Conservation (phyloP, 768 basidiomycete genomes). For the Agrocybe praecox region DNA sequence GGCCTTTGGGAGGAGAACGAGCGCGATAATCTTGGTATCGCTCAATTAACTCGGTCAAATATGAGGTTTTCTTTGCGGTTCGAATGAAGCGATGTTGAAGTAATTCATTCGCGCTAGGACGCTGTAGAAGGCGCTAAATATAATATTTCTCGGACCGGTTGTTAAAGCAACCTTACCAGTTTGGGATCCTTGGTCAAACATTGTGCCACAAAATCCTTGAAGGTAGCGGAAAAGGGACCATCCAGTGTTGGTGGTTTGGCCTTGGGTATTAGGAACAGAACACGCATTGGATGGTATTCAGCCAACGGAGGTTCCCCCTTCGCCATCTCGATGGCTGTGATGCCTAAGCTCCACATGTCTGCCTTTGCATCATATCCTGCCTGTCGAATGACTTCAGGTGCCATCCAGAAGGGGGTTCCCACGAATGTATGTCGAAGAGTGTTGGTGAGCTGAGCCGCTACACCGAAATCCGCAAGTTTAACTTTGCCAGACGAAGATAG, state of each 20-base stretch:
- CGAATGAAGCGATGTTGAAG: conserved; percentile 94
- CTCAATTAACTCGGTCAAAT: conserved; percentile 86
- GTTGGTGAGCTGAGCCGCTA: conserved; percentile 94
- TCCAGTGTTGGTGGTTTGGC: conserved; percentile 92
- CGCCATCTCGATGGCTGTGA: conserved; percentile 98
- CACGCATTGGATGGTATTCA: conserved; percentile 98
- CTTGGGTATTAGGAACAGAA: conserved; percentile 96
- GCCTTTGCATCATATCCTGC: conserved; percentile 96
- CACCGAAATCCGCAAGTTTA: conserved; percentile 98
- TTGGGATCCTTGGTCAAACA: conserved; percentile 94
- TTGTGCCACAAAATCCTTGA: conserved; percentile 90
- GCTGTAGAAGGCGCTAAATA: conserved; percentile 45
- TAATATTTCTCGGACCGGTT: conserved; percentile 6
- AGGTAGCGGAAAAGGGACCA: conserved; percentile 78
- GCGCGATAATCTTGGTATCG: conserved; percentile 79
- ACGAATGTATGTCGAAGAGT: conserved; percentile 97
- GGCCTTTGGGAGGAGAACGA: conserved; percentile 60
- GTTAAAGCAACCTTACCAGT: conserved; percentile 47
- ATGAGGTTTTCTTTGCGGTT: conserved; percentile 78
- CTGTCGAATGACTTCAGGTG: conserved; percentile 96
- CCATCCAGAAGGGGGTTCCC: conserved; percentile 98
- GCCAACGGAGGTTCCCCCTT: conserved; percentile 95
- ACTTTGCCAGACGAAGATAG: conserved; percentile 91
- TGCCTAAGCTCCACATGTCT: conserved; percentile 97
- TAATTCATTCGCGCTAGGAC: conserved; percentile 89